phyloP scores from a whole-genome alignment of 2,329 filamentous ascomycete genomes.

The Epicoccum nigrum region DNA sequence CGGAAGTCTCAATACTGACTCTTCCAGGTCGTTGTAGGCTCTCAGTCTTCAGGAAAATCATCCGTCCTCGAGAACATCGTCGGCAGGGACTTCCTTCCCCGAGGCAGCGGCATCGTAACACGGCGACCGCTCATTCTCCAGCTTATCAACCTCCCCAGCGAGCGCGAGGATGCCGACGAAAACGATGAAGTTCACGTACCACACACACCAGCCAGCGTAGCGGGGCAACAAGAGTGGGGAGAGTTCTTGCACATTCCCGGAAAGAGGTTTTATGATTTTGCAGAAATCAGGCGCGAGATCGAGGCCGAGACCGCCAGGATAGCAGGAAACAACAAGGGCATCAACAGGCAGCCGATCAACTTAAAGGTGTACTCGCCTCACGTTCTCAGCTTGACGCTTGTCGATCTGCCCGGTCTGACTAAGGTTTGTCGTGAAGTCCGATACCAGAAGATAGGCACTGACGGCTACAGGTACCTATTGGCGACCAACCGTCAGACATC shows the following conservation, averaged over 20 bases:
- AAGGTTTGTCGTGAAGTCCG: slow-evolving; percentile 65
- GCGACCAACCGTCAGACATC: slow-evolving; percentile 95
- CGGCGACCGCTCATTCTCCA: slow-evolving; percentile 93
- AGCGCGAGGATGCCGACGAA: slow-evolving; percentile 71
- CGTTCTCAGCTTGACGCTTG: slow-evolving; percentile 93
- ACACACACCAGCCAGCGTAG: slow-evolving; percentile 78
- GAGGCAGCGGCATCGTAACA: slow-evolving; percentile 96
- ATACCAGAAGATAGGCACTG: slow-evolving; percentile 27
- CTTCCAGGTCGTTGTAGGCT: slow-evolving; percentile 92
- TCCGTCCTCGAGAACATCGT: slow-evolving; percentile 99
- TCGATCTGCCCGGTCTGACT: slow-evolving; percentile 93
- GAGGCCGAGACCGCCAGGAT: slow-evolving; percentile 96
- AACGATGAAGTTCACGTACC: slow-evolving; percentile 70
- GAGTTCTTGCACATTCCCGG: slow-evolving; percentile 96
- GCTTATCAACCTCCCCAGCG: slow-evolving; percentile 90
- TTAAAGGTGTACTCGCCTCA: slow-evolving; percentile 98
- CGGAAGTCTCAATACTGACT: slow-evolving; percentile 22
- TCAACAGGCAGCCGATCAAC: slow-evolving; percentile 97
- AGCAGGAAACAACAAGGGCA: slow-evolving; percentile 96
- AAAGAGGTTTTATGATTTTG: slow-evolving; percentile 87
- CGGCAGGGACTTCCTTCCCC: slow-evolving; percentile 93
- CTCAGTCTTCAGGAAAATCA: slow-evolving; percentile 97
- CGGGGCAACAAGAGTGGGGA: slow-evolving; percentile 76
- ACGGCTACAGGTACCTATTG: slow-evolving; percentile 78
- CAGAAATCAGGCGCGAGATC: slow-evolving; percentile 92